phyloP scores from a whole-genome alignment of 139 green algal species.

The Picochlorum sp. region DNA sequence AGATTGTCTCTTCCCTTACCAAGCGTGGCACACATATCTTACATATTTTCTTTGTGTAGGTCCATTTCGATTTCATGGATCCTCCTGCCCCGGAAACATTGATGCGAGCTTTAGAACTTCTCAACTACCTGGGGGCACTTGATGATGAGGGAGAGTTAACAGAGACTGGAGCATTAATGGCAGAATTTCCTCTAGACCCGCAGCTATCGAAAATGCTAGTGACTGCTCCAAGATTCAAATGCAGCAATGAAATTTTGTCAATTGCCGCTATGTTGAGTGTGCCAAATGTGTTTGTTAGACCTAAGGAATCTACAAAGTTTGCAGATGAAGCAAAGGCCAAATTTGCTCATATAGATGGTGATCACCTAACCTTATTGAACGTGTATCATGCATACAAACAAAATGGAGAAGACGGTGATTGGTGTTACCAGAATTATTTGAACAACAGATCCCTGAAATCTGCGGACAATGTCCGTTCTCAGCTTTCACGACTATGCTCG shows the following conservation, averaged over 20 bases:
- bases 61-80: slow-evolving; percentile 99
- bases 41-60: slow-evolving; percentile 36
- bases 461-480: slow-evolving; percentile 88
- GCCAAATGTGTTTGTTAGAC: slow-evolving; percentile 90
- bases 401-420: slow-evolving; percentile 67
- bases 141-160: slow-evolving; percentile 97
- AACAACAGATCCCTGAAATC: slow-evolving; percentile 85
- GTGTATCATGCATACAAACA: slow-evolving; percentile 98
- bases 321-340: slow-evolving; percentile 92
- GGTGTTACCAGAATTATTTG: slow-evolving; percentile 96
- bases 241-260: slow-evolving; percentile 93
- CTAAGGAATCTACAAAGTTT: slow-evolving; percentile 74
- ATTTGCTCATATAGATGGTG: slow-evolving; percentile 93
- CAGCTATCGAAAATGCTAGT: slow-evolving; percentile 98
- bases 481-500: slow-evolving; percentile 76
- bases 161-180: slow-evolving; percentile 83
- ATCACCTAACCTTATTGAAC: slow-evolving; percentile 98
- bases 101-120: slow-evolving; percentile 96
- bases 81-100: slow-evolving; percentile 96
- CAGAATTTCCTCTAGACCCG: slow-evolving; percentile 96
- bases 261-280: slow-evolving; percentile 93
- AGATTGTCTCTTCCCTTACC: slow-evolving; percentile 16
- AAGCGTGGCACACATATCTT: neutral
- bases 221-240: slow-evolving; percentile 82
- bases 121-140: slow-evolving; percentile 98